A percentile compares a stretch with the other conserved stretches of the same genome.
Conservation (phyloP, 106 monocot species). For the Acorus calamus region DNA sequence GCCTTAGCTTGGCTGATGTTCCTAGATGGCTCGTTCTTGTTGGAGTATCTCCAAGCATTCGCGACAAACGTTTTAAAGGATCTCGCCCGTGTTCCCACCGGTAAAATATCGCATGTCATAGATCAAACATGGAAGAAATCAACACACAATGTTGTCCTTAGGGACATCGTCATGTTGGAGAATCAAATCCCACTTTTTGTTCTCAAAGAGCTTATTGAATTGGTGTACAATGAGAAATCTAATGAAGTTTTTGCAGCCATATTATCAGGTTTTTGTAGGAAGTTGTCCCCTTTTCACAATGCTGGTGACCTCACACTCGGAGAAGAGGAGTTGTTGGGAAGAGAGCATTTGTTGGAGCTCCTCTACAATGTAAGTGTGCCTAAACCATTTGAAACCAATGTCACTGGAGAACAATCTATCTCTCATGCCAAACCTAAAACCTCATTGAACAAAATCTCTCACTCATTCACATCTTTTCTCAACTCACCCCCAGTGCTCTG, state of each 20-base stretch:
- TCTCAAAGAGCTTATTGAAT: slow-evolving; percentile 17
- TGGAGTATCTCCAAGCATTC: slow-evolving; percentile 47
- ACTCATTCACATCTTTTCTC: no score
- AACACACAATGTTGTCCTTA: slow-evolving; percentile 24
- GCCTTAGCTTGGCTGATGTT: slow-evolving; percentile 77
- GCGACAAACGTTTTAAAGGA: background rate
- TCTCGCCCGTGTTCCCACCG: slow-evolving; percentile 9
- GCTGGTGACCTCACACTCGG: background rate
- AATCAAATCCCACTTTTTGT: slow-evolving; percentile 75
- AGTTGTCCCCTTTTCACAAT: slow-evolving; percentile 39
- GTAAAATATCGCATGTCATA: slow-evolving; percentile 15
- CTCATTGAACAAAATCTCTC: no score
- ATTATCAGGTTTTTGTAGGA: slow-evolving; percentile 33
- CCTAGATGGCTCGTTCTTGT: slow-evolving; percentile 59
- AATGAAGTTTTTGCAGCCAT: slow-evolving; percentile 16
- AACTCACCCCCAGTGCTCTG: no score
- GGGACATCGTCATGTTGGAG: slow-evolving; percentile 65
- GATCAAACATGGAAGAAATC: slow-evolving; percentile 17
- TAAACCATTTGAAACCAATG: background rate
- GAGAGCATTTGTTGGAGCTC: slow-evolving; percentile 35
- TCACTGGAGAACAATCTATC: background rate
- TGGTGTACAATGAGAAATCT: slow-evolving; percentile 3
- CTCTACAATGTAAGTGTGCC: slow-evolving; percentile 33
- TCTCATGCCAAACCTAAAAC: background rate
- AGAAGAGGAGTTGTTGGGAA: no score